Conservation (phyloP, 495 filamentous ascomycete species). For the Penicillium soppii region DNA sequence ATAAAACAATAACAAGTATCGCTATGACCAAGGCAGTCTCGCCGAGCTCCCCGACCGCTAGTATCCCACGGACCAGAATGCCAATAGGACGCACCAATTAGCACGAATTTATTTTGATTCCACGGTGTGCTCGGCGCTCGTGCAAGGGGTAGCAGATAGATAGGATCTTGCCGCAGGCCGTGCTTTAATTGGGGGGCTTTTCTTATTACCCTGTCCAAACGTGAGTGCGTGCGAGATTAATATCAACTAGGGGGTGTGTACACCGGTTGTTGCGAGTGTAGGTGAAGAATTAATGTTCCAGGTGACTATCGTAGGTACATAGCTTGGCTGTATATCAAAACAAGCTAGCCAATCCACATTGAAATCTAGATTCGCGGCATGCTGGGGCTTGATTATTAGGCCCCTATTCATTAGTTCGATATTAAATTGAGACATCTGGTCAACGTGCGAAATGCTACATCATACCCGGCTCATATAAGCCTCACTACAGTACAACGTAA, state of each 20-base stretch:
- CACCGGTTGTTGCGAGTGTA: neutral
- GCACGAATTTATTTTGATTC: conserved; percentile 16
- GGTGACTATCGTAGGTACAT: neutral
- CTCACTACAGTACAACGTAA: no score
- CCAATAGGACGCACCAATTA: neutral
- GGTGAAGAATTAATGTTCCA: conserved; percentile 24
- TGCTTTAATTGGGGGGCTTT: conserved; percentile 2
- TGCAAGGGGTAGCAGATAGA: conserved; percentile 23
- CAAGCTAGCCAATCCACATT: neutral
- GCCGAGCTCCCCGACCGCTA: conserved; percentile 3
- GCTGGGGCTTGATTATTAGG: neutral
- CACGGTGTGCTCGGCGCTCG: neutral
- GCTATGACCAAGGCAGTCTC: no score
- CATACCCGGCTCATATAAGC: neutral
- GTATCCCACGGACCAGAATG: conserved; percentile 5
- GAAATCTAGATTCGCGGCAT: neutral
- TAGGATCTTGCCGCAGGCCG: conserved; percentile 5
- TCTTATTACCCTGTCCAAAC: neutral
- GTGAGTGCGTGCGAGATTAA: neutral
- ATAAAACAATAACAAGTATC: neutral
- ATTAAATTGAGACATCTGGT: no score
- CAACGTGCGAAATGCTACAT: no score
- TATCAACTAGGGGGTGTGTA: neutral
- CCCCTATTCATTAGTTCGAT: no score
- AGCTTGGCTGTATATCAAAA: neutral